Evolutionary conservation across 192 early-diverging fungal genomes (phyloP).

Genomic region (Coemansia sp.): DNA sequence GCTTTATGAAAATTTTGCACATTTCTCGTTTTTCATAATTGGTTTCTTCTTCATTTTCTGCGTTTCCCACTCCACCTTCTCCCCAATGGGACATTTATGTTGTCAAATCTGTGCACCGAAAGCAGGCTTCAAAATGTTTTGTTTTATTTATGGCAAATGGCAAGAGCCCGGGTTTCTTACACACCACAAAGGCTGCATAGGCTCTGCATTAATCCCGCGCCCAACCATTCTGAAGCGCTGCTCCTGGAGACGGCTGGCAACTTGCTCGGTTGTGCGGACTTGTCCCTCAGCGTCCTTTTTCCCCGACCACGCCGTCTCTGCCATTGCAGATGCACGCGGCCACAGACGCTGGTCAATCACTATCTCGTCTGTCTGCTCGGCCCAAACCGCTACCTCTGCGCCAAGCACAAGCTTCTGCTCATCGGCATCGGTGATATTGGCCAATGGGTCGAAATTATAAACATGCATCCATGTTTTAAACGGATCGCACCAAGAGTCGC

Average conservation of each 20-base stretch:
- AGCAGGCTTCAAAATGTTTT: too few relatives aligned
- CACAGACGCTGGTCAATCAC: slow-evolving; percentile 57
- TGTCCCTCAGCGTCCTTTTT: slow-evolving; percentile 41
- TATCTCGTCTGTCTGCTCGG: slow-evolving; percentile 55
- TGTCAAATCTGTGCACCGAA: too few relatives aligned
- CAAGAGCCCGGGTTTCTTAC: slow-evolving; percentile 38
- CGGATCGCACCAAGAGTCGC: slow-evolving; percentile 61
- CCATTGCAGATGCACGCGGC: slow-evolving; percentile 57
- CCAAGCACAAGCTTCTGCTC: slow-evolving; percentile 57
- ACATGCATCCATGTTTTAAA: slow-evolving; percentile 63
- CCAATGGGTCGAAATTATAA: slow-evolving; percentile 55
- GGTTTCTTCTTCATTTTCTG: too few relatives aligned
- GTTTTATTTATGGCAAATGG: too few relatives aligned
- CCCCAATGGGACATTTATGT: too few relatives aligned
- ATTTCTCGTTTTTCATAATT: too few relatives aligned
- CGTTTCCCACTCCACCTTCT: too few relatives aligned
- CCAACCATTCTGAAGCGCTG: slow-evolving; percentile 58
- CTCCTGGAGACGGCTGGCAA: slow-evolving; percentile 58
- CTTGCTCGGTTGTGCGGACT: slow-evolving; percentile 48
- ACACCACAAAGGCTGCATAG: slow-evolving; percentile 65
- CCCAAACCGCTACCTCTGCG: slow-evolving; percentile 60
- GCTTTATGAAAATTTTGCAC: background rate
- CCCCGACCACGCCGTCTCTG: slow-evolving; percentile 62
- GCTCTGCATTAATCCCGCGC: slow-evolving; percentile 57
- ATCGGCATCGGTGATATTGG: slow-evolving; percentile 37